phyloP scores from a whole-genome alignment of 2,329 filamentous ascomycete species.

The Microascus cirrosus region DNA sequence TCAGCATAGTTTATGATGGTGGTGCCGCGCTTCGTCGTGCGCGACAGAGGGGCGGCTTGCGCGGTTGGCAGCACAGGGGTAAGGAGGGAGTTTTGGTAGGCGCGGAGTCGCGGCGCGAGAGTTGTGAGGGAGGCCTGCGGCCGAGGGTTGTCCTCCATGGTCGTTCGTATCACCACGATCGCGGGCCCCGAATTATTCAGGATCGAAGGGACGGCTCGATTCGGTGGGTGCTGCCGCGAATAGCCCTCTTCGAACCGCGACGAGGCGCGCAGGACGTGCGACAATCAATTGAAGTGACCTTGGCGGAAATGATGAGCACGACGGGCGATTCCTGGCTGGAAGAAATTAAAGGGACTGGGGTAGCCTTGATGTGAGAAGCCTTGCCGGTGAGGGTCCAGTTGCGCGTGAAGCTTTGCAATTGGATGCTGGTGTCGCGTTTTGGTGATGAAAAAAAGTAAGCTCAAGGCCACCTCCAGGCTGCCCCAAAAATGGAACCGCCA shows the following conservation, averaged over 20 bases:
- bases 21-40: slow-evolving; percentile 95
- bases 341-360: background rate
- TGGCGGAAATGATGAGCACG: background rate
- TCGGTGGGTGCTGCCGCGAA: background rate
- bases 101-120: slow-evolving; percentile 81
- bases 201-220: background rate
- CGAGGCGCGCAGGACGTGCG: background rate
- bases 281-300: background rate
- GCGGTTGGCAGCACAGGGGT: slow-evolving; percentile 69
- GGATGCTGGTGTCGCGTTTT: background rate
- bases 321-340: background rate
- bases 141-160: slow-evolving; percentile 36
- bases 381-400: background rate
- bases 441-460: background rate
- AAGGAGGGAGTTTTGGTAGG: slow-evolving; percentile 84
- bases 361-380: background rate
- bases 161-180: background rate
- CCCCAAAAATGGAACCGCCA: background rate
- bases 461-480: background rate
- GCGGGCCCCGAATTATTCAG: background rate
- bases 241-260: background rate
- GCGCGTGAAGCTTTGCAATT: background rate
- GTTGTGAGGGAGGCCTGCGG: slow-evolving; percentile 85
- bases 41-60: slow-evolving; percentile 53
- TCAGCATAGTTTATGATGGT: slow-evolving; percentile 97